Base-by-base conservation (phyloP, 768 basidiomycete species). In the Roridomyces roridus region DNA sequence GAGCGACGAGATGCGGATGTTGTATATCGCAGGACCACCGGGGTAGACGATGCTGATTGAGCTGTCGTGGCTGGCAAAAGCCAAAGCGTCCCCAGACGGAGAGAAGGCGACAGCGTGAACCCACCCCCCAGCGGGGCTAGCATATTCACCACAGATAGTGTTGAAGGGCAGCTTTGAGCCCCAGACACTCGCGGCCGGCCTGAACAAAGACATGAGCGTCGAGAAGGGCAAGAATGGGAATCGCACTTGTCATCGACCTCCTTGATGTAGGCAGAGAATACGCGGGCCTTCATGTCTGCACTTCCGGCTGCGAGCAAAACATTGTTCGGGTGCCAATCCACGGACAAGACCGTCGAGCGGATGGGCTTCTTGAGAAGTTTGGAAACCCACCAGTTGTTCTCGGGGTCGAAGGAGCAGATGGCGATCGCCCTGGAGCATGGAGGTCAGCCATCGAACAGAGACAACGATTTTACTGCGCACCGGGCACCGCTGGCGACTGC, bases 251-350 rank as follows among this genome's bases (percentile, higher is more conserved):
- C 86, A 69, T 99, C 97, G 20, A 98, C 88, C 65, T 97, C 97
- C 79, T 99, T 99, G 78, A 98, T 96, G 73, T 94, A 98, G 4
- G 95, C 97, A 1, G 96, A 98, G 73, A 98, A 92, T 8, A 99
- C 97, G 18, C 96, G 85, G 11, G 97, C 97, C 74, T 96, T 96
- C 86, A 94, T 94, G 69, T 99, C 97, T 0, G 96, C 95, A 55
- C 93, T 89, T n/a, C 97, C 97, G 31, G 96, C 91, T 5, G 96
- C 97, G 24, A 99, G 86, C 6, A 99, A 80, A 14, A 98, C 96
- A 69, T 97, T 98, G 81, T 98, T 98, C 24, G 97, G 96, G 70
- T 99, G 97, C 97, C 97, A 99, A 64, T 98, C 96, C 64, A 99
- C 78, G 5, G 88, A 86, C 37, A 98, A 80, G 14, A 99, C 96